Conservation (phyloP, 768 basidiomycete species). For the Collybia sp. region DNA sequence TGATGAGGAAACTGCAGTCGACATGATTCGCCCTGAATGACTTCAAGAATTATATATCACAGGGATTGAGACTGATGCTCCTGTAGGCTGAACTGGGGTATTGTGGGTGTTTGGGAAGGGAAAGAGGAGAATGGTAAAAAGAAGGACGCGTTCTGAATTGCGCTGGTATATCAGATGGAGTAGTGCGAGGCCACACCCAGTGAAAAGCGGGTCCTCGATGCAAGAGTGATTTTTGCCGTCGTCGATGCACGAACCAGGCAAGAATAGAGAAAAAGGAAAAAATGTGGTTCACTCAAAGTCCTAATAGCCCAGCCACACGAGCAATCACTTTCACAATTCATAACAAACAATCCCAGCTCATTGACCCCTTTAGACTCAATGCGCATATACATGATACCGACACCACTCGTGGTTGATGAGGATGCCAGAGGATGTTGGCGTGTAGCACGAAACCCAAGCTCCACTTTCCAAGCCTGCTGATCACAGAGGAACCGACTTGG, state of each 20-base stretch:
- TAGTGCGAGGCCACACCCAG: constrained; percentile 24
- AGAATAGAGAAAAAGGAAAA: constrained; percentile 13
- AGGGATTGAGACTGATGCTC: constrained; percentile 11
- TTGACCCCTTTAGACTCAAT: too few species aligned
- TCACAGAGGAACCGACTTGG: too few species aligned
- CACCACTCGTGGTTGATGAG: too few species aligned
- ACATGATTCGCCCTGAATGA: constrained; percentile 32
- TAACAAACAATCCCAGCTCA: constrained; percentile 1
- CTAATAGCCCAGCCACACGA: constrained; percentile 7
- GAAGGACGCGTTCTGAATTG: constrained; percentile 32
- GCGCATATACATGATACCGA: too few species aligned
- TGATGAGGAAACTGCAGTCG: constrained; percentile 44
- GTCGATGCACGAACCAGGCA: constrained; percentile 17
- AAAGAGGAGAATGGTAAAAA: constrained; percentile 29
- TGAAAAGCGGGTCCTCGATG: constrained; percentile 26
- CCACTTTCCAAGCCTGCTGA: too few species aligned
- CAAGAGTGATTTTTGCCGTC: constrained; percentile 23
- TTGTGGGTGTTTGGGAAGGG: constrained; percentile 17
- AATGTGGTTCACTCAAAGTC: constrained; percentile 11
- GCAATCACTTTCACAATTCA: background rate
- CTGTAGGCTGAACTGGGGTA: constrained; percentile 11
- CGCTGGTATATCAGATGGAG: constrained; percentile 11
- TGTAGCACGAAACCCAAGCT: too few species aligned
- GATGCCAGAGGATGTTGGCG: too few species aligned
- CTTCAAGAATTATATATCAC: constrained; percentile 10